phyloP scores from a whole-genome alignment of 2,329 filamentous ascomycete genomes.

The Mariannaea sp. region DNA sequence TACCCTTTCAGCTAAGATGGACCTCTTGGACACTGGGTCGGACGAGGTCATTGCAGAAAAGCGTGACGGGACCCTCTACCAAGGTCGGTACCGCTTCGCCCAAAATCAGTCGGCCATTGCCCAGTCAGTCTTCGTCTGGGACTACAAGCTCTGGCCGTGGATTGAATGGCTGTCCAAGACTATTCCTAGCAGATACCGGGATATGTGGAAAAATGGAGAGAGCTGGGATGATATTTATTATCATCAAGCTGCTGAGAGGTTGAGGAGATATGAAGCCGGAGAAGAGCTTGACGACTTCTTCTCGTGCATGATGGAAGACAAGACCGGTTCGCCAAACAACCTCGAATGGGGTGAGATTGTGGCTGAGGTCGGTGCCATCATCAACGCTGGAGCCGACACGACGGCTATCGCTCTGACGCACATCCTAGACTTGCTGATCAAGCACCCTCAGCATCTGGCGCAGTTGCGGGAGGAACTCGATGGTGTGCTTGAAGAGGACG shows the following conservation, averaged over 20 bases:
- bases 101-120: conserved; percentile 55
- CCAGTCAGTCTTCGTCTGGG: conserved; percentile 54
- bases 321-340: conserved; percentile 40
- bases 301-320: conserved; percentile 55
- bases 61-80: conserved; percentile 50
- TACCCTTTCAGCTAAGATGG: conserved; percentile 53
- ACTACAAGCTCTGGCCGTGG: conserved; percentile 55
- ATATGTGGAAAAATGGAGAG: conserved; percentile 30
- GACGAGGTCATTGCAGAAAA: conserved; percentile 49
- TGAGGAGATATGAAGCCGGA: conserved; percentile 37
- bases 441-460: conserved; percentile 45
- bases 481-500: conserved; percentile 45
- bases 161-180: conserved; percentile 53
- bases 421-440: conserved; percentile 55
- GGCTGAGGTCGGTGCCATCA: conserved; percentile 58
- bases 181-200: conserved; percentile 46
- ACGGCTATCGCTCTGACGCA: conserved; percentile 55
- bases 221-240: conserved; percentile 46
- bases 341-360: conserved; percentile 62
- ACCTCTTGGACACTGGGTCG: conserved; percentile 54
- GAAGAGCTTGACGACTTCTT: conserved; percentile 65
- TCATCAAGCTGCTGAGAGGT: conserved; percentile 43
- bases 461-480: conserved; percentile 53
- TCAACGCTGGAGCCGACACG: conserved; percentile 54
- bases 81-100: conserved; percentile 51